Conservation (phyloP, 2,329 filamentous ascomycete genomes). For the Pseudocercospora pini-densiflorae region DNA sequence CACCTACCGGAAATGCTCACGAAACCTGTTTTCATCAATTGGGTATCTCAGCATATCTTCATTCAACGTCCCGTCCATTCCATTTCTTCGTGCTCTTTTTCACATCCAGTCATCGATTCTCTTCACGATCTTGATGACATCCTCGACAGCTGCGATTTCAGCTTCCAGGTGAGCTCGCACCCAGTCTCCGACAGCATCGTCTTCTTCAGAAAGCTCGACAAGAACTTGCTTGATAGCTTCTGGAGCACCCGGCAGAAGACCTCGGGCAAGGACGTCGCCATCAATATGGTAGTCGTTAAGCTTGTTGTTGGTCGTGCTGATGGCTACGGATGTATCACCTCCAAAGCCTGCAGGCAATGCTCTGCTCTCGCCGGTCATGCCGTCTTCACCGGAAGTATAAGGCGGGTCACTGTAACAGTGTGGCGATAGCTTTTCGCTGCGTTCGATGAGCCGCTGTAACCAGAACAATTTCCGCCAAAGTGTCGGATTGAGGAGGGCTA, state of each 20-base stretch:
- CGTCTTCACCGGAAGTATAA: slow-evolving; percentile 23
- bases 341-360: slow-evolving; percentile 34
- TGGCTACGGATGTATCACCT: slow-evolving; percentile 37
- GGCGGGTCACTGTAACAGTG: slow-evolving; percentile 24
- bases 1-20: neutral
- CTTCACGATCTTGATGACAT: slow-evolving; percentile 28
- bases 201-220: slow-evolving; percentile 24
- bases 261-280: slow-evolving; percentile 46
- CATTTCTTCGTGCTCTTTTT: neutral
- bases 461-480: slow-evolving; percentile 73
- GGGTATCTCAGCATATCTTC: neutral
- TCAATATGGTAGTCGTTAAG: slow-evolving; percentile 45
- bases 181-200: slow-evolving; percentile 38
- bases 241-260: slow-evolving; percentile 37
- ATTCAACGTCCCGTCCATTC: neutral
- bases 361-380: slow-evolving; percentile 21
- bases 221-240: slow-evolving; percentile 30
- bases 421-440: slow-evolving; percentile 39
- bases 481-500: slow-evolving; percentile 66
- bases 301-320: slow-evolving; percentile 22
- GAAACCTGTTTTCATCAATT: neutral
- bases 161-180: slow-evolving; percentile 37
- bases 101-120: slow-evolving; percentile 35
- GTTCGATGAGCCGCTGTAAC: slow-evolving; percentile 66
- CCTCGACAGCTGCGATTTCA: slow-evolving; percentile 31